Evolutionary conservation across 2,329 filamentous ascomycete species (phyloP).

Genomic region (Pleurostoma richardsiae): DNA sequence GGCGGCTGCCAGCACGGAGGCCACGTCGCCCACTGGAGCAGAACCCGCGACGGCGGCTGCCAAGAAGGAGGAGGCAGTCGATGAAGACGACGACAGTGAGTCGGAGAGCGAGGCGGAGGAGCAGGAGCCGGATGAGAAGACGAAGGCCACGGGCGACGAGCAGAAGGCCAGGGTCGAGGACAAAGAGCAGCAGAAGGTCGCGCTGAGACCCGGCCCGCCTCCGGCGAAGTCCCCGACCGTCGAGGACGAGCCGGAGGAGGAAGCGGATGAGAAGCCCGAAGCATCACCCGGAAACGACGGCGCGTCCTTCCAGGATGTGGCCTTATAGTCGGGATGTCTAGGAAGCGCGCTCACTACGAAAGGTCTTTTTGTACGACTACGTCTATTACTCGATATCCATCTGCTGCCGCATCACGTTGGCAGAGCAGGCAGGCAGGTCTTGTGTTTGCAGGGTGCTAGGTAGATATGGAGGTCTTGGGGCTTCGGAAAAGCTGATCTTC

Average conservation of each 20-base stretch:
- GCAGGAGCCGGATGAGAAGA: slow-evolving; percentile 30
- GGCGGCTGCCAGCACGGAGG: slow-evolving; percentile 13
- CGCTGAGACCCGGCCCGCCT: slow-evolving; percentile 34
- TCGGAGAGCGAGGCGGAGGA: slow-evolving; percentile 20
- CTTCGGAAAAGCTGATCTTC: too few relatives aligned
- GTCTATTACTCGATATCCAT: too few relatives aligned
- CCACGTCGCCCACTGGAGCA: slow-evolving; percentile 10
- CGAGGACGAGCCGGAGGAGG: slow-evolving; percentile 25
- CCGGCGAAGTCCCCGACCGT: slow-evolving; percentile 14
- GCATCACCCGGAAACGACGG: slow-evolving; percentile 45
- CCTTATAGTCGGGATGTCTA: slow-evolving; percentile 32
- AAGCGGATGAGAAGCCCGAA: slow-evolving; percentile 31
- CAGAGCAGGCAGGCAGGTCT: too few relatives aligned
- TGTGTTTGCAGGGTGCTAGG: too few relatives aligned
- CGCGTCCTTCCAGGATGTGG: slow-evolving; percentile 60
- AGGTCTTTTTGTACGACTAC: too few relatives aligned
- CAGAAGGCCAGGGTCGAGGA: slow-evolving; percentile 54
- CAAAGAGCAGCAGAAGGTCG: slow-evolving; percentile 48
- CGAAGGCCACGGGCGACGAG: slow-evolving; percentile 34
- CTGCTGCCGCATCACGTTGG: too few relatives aligned
- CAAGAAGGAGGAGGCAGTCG: slow-evolving; percentile 21
- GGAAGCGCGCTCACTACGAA: too few relatives aligned
- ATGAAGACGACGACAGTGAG: slow-evolving; percentile 14
- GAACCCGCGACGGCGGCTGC: slow-evolving; percentile 9
- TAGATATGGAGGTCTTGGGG: too few relatives aligned